Percentiles rank a stretch among this genome's conserved stretches.
Evolutionary conservation across 1,284 basidiomycete species (phyloP).

Genomic region (Amylostereum areolatum): DNA sequence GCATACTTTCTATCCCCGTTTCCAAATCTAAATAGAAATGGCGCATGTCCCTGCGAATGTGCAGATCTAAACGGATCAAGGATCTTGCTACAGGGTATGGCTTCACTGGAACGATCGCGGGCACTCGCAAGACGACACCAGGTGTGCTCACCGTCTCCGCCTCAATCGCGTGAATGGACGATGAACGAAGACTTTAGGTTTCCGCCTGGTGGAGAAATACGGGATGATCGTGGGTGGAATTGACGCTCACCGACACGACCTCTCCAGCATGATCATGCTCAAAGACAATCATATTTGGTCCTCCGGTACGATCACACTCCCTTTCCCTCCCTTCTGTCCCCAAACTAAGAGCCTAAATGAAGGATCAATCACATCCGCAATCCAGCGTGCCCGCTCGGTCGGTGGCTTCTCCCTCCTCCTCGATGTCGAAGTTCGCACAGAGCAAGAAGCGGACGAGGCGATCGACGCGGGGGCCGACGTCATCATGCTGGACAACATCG

Average conservation of each 20-base stretch:
- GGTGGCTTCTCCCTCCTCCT: conserved; percentile 92
- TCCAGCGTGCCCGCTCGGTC: conserved; percentile 79
- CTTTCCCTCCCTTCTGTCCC: conserved; percentile 4
- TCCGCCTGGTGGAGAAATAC: conserved; percentile 97
- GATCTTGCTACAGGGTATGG: conserved; percentile 78
- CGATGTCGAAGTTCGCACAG: conserved; percentile 90
- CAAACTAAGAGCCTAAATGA: neutral
- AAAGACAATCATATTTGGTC: conserved; percentile 99
- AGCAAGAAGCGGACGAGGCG: conserved; percentile 91
- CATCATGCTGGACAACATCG: conserved; percentile 97
- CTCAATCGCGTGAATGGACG: conserved; percentile 21
- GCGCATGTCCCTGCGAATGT: neutral
- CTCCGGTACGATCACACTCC: conserved; percentile 49
- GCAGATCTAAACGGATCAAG: conserved; percentile 75
- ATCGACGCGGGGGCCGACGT: conserved; percentile 96
- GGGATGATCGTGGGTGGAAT: conserved; percentile 98
- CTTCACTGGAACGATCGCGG: conserved; percentile 88
- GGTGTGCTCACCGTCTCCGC: conserved; percentile 34
- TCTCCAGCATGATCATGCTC: conserved; percentile 99
- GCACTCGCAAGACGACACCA: conserved; percentile 98
- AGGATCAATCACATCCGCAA: conserved; percentile 89
- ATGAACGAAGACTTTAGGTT: conserved; percentile 47
- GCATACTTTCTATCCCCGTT: conserved; percentile 13
- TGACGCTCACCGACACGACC: conserved; percentile 93
- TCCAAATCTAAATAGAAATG: neutral